phyloP scores from a whole-genome alignment of 1,284 basidiomycete species.

The Rhodotorula sp. region DNA sequence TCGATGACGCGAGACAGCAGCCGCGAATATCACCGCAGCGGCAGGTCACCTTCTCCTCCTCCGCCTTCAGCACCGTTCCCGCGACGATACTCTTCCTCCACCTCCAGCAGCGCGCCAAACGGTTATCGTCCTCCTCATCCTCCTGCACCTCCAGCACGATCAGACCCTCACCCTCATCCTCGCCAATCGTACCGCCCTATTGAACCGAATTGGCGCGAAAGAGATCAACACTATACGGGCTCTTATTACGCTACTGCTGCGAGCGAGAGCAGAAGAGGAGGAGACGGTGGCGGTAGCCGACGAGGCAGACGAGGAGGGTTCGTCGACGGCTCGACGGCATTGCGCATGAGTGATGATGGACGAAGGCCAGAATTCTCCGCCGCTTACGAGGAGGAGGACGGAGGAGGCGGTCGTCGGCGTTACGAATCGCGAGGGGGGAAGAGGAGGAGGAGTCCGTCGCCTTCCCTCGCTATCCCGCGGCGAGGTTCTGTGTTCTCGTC shows the following conservation, averaged over 20 bases:
- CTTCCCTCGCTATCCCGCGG: too few relatives aligned
- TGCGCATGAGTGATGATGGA: neutral
- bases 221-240: conserved; percentile 20
- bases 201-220: conserved; percentile 30
- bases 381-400: neutral
- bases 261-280: conserved; percentile 12
- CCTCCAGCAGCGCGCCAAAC: too few relatives aligned
- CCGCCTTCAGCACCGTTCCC: neutral
- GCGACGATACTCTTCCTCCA: neutral
- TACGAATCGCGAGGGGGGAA: too few relatives aligned
- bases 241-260: conserved; percentile 12
- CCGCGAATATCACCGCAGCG: neutral
- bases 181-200: neutral
- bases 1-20: neutral
- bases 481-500: too few relatives aligned
- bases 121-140: too few relatives aligned
- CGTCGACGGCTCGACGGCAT: too few relatives aligned
- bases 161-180: neutral
- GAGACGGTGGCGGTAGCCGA: neutral
- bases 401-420: neutral
- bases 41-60: neutral
- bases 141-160: too few relatives aligned
- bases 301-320: neutral
- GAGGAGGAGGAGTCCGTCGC: too few relatives aligned
- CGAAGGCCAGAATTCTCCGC: neutral